Evolutionary conservation across 139 green algal species (phyloP).

Genomic region (Ulvella scutata): DNA sequence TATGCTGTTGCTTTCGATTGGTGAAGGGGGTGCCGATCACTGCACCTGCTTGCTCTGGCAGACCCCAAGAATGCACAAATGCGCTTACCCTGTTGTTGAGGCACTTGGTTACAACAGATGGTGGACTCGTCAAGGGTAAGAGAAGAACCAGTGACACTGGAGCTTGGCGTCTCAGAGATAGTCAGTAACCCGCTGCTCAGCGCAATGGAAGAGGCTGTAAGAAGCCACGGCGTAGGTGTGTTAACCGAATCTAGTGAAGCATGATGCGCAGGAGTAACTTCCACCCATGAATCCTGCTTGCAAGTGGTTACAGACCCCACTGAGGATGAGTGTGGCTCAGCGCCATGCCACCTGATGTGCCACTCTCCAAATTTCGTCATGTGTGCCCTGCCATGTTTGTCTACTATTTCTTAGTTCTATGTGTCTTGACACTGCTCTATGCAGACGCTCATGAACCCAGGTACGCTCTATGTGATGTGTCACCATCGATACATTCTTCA

Average conservation of each 20-base stretch:
- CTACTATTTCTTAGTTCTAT: too few species aligned
- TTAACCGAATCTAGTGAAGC: not conserved
- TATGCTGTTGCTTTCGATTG: not conserved
- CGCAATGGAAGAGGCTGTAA: constrained; percentile 7
- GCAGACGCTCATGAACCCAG: not conserved
- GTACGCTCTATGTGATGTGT: not conserved
- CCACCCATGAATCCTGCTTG: not conserved
- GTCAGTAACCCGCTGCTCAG: constrained; percentile 71
- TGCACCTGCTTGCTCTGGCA: too few species aligned
- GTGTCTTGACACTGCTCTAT: too few species aligned
- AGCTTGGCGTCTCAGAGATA: constrained; percentile 67
- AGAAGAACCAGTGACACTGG: constrained; percentile 54
- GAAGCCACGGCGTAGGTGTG: not conserved
- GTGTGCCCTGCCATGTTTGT: too few species aligned
- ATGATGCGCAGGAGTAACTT: not conserved
- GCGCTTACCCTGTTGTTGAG: too few species aligned
- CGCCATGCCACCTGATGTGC: constrained; percentile 50
- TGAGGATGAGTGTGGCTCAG: constrained; percentile 13
- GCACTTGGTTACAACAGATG: not conserved
- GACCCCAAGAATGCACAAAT: too few species aligned
- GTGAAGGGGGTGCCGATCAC: too few species aligned
- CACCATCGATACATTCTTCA: not conserved
- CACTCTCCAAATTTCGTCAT: not conserved
- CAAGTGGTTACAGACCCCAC: not conserved
- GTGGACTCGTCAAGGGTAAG: constrained; percentile 20